A percentile compares a stretch with the other conserved stretches of the same genome.
Evolutionary conservation across 257 asterid species (phyloP).

Genomic region (Jasminum sambac): DNA sequence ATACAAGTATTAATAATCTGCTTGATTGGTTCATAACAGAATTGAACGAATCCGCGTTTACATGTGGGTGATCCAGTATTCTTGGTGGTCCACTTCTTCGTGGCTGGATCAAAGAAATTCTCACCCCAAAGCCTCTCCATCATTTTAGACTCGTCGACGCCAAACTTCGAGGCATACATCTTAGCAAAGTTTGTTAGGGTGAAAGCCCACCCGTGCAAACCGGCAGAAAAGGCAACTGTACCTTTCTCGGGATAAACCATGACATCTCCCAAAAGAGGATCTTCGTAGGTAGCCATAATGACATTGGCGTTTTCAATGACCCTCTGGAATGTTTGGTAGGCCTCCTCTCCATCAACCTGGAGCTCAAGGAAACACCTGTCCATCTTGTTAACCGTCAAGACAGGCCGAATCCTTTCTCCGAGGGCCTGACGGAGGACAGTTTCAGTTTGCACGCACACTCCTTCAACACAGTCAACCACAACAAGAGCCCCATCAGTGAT

Average conservation of each 20-base stretch:
- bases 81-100: slow-evolving; percentile 56
- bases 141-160: slow-evolving; percentile 51
- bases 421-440: slow-evolving; percentile 53
- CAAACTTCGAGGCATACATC: slow-evolving; percentile 53
- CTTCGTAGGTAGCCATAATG: slow-evolving; percentile 53
- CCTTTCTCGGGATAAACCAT: slow-evolving; percentile 50
- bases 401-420: slow-evolving; percentile 51
- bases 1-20: slow-evolving; percentile 33
- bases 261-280: slow-evolving; percentile 46
- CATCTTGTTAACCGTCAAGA: slow-evolving; percentile 52
- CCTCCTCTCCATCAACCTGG: slow-evolving; percentile 58
- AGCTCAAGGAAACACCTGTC: slow-evolving; percentile 56
- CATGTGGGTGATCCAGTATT: slow-evolving; percentile 45
- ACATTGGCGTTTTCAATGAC: slow-evolving; percentile 51
- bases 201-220: slow-evolving; percentile 46
- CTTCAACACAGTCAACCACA: slow-evolving; percentile 51
- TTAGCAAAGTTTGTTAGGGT: slow-evolving; percentile 49
- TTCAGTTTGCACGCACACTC: slow-evolving; percentile 51
- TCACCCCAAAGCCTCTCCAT: slow-evolving; percentile 68
- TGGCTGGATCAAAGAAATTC: slow-evolving; percentile 55
- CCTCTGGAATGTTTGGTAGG: slow-evolving; percentile 48
- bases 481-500: slow-evolving; percentile 56
- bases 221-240: slow-evolving; percentile 45
- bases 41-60: slow-evolving; percentile 57
- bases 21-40: slow-evolving; percentile 55